Evolutionary conservation across 1,139 yeast species (phyloP).

Genomic region (Tardiomyces depauwii): DNA sequence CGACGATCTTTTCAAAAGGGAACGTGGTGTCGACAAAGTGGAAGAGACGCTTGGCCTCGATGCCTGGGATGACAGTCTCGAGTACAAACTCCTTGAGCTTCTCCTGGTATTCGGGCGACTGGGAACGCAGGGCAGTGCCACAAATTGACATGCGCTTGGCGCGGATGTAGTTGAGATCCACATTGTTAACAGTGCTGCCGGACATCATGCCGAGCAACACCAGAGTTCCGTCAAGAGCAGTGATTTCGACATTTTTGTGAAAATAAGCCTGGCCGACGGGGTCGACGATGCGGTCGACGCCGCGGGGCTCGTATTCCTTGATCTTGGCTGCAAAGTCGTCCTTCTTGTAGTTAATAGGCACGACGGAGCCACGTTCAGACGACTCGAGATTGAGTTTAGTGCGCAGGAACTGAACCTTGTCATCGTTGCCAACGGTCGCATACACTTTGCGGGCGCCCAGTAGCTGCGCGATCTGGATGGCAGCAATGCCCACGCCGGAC

Average conservation of each 20-base stretch:
- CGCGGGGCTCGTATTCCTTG: conserved; percentile 14
- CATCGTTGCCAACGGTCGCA: conserved; percentile 23
- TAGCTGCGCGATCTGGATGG: conserved; percentile 26
- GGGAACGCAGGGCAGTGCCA: conserved; percentile 24
- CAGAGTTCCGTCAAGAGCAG: conserved; percentile 20
- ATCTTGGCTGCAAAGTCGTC: conserved; percentile 18
- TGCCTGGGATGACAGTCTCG: conserved; percentile 17
- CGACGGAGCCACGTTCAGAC: conserved; percentile 14
- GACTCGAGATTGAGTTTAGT: conserved; percentile 9
- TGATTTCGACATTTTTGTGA: conserved; percentile 13
- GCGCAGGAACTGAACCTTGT: conserved; percentile 15
- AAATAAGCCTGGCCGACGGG: conserved; percentile 24
- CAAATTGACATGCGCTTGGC: conserved; percentile 18
- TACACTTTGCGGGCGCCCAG: conserved; percentile 25
- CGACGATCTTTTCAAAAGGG: conserved; percentile 16
- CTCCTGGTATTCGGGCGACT: conserved; percentile 18
- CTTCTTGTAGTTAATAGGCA: conserved; percentile 21
- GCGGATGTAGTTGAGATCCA: conserved; percentile 15
- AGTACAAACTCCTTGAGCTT: conserved; percentile 16
- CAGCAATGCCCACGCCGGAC: conserved; percentile 26
- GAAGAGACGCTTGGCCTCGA: conserved; percentile 15
- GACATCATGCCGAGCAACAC: conserved; percentile 21
- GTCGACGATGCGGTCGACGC: conserved; percentile 25
- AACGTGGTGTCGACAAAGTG: conserved; percentile 17
- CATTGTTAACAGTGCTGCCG: conserved; percentile 15